Base-by-base conservation (phyloP, 148 eudicot genomes). In the Rhododendron vialii region DNA sequence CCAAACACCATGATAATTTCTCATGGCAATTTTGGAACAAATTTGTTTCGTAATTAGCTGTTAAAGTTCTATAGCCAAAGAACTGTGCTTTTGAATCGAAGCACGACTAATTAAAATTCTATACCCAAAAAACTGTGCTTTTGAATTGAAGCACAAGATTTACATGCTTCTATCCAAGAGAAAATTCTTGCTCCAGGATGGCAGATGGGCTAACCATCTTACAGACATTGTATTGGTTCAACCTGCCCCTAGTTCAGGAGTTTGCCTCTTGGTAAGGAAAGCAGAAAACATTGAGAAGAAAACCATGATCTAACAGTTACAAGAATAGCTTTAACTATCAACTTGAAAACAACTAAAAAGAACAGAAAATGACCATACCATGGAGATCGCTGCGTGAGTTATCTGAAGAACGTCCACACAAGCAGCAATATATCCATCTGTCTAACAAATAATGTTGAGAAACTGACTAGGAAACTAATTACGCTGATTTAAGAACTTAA, bases 391-490 rank as follows among this genome's bases (percentile, higher is more conserved):
- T 43, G 99, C 98, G 86, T 96, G 98, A 88, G 98, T 94, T 86
- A 96, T 90, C 90, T 93, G 98, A 87, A 96, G 90, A 89, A 96
- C 99, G 90, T 96, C 99, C 80, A 96, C 87, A 86, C 99, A 96
- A 33, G 96, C 94, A 85, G 86, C 95, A 90, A 93, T 80, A 48
- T 88, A 69, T 55, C 94, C 95, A 92, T 96, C 99, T 96, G 96
- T 88, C 82, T 73, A 89, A 82, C 10, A 82, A 78, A 87, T 83
- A 87, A 48, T 38, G 79, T 38, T 65, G 15, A 80, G 15, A 43
- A 18, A 30, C 51, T 15, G 80, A 84, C 30, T 22, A 38, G 84
- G 36, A 36, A 73, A 69, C 15, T 61, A 38, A 57, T 76, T 48
- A 43, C 18, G 50, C 83, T 33, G 80, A 41, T 82, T 41, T 82